Conservation (phyloP, 2,329 filamentous ascomycete genomes). For the Ophiostoma australiae region DNA sequence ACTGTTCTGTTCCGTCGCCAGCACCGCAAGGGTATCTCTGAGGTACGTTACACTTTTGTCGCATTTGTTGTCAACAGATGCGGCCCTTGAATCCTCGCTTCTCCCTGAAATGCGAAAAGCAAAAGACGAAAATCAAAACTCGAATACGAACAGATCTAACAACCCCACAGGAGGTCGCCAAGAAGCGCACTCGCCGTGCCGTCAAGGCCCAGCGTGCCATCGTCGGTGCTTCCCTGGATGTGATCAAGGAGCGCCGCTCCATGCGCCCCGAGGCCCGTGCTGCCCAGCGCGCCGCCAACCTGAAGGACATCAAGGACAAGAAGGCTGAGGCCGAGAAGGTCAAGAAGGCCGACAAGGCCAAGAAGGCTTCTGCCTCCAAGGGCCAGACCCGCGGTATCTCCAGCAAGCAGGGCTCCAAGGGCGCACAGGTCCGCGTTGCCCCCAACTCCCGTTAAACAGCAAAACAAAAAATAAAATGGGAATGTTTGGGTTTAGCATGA, state of each 20-base stretch:
- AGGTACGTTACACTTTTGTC: conserved; percentile 60
- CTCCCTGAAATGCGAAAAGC: neutral
- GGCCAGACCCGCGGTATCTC: conserved; percentile 74
- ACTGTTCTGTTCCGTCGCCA: conserved; percentile 96
- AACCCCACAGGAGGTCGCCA: conserved; percentile 82
- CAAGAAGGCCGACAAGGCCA: conserved; percentile 99
- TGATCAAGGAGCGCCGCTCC: conserved; percentile 97
- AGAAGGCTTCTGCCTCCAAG: conserved; percentile 70
- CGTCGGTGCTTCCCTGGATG: conserved; percentile 97
- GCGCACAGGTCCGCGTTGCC: conserved; percentile 76
- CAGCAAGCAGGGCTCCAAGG: conserved; percentile 97
- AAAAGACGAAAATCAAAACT: neutral
- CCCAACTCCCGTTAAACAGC: conserved; percentile 73
- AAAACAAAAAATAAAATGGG: conserved; percentile 20
- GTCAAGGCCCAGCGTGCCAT: conserved; percentile 99
- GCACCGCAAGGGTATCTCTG: conserved; percentile 99
- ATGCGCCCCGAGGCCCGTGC: conserved; percentile 93
- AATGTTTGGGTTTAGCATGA: conserved; percentile 14
- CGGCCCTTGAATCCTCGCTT: too few relatives aligned
- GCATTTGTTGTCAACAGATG: neutral
- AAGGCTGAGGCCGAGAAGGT: conserved; percentile 77
- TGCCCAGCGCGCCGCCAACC: conserved; percentile 81
- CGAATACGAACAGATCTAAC: conserved; percentile 25
- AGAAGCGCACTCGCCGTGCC: conserved; percentile 97
- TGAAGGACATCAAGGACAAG: conserved; percentile 99